Base-by-base conservation (phyloP, 495 filamentous ascomycete genomes). In the Xylaria nigripes region DNA sequence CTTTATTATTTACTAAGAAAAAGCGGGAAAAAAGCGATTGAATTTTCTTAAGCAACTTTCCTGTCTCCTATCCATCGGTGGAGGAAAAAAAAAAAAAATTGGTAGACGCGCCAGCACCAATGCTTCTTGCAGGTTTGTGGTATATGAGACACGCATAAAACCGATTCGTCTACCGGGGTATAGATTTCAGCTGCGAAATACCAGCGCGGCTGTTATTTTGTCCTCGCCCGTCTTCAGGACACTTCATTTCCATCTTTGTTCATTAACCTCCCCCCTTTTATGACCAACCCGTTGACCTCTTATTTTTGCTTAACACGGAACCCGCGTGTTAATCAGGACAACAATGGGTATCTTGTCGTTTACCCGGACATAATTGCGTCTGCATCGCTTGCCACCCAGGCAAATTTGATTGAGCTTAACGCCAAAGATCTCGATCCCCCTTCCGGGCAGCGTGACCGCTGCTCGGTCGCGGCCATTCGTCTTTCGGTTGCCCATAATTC, bases 391-490 rank as follows among this genome's bases (percentile, higher is more conserved):
- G 36, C 12, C 15, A 40, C 36, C 16, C n/a, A 18, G 36, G n/a
- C 36, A 40, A 18, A 40, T 19, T 5, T 18, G 36, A 40, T 18
- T 40, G 2, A 3, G 16, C 34, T 65, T 41, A 76, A 48, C 73
- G 66, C 73, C 73, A 76, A 47, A 76, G 56, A 61, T 76, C 73
- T 53, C 55, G 72, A 51, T 74, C 73, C 34, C 64, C 72, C 54
- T 66, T 73, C 52, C 56, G 73, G 50, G 62, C 59, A 0, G 71
- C 73, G 0, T 67, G 51, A 32, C 69, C 72, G 51, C 68, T 75
- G 44, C 41, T 60, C 13, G 74, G 74, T 45, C 72, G 48, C 5
- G 73, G 73, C 73, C 73, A 76, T 36, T 67, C 56, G 43, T 75
- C 72, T 32, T 38, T 55, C 30, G 22, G 2, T n/a, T 25, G 38